Evolutionary conservation across 2,329 filamentous ascomycete species (phyloP), one percentile per base, ranked within the genome.

Genomic region (Piedraia hortae): DNA sequence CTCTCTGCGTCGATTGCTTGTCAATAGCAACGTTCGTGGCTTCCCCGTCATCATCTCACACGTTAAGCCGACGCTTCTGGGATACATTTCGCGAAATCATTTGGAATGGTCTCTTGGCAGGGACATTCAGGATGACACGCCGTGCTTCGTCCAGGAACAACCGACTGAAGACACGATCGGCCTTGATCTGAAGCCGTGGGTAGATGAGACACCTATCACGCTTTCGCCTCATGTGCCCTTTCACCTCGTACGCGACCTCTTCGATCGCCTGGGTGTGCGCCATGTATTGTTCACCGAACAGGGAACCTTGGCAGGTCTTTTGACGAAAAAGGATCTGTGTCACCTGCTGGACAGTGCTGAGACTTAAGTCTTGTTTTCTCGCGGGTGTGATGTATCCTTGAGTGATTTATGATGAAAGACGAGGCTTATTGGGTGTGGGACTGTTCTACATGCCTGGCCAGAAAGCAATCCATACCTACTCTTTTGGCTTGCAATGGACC

Each of bases 271-370:
- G 5, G 85, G 85, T 10, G 49, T 97, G 29, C 62, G 82, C 22
- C 91, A 93, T 47, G 63, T 97, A 4, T 50, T 93, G 3, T 88
- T 93, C 42, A 65, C 63, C 17, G 74, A 91, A 32, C 61, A 68
- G 21, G 85, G 85, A 10, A 61, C 62, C 21, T 48, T 97, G 17
- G 67, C 75, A 42, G 85, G 85, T 0, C 45, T 97, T 21, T 50
- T 93, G 33, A 97, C 85, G 10, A 93, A 93, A 53, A 97, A 97
- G 51, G 85, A 97, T 46, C 68, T 89, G 15, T 93, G 80, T 74
- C 80, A 75, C 43, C 66, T 93, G 17, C 54, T 93, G 20, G 77
- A 90, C n/a, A n/a, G n/a, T n/a, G n/a, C n/a, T n/a, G n/a, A n/a
- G n/a, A n/a, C n/a, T n/a, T n/a, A n/a, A n/a, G n/a, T n/a, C n/a